Conservation (phyloP, 1,139 yeast genomes). For the Geotrichum klebahnii region DNA sequence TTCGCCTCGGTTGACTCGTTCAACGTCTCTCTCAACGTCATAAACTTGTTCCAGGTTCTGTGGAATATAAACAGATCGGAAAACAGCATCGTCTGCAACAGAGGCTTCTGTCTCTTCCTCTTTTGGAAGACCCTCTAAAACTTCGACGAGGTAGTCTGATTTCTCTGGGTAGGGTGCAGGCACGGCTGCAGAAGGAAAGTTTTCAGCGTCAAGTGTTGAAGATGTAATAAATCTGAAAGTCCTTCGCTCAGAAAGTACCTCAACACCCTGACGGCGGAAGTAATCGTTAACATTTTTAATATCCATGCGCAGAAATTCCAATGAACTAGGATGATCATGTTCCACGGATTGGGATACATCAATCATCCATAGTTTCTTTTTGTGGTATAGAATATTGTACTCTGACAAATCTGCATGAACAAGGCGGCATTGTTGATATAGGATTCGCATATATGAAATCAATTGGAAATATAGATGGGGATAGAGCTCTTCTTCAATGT, state of each 20-base stretch:
- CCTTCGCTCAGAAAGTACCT: constrained; percentile 74
- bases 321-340: constrained; percentile 95
- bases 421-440: constrained; percentile 82
- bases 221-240: constrained; percentile 68
- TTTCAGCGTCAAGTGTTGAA: constrained; percentile 17
- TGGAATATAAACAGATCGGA: constrained; percentile 81
- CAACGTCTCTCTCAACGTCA: constrained; percentile 75
- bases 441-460: constrained; percentile 75
- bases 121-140: constrained; percentile 36
- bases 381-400: constrained; percentile 80
- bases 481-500: constrained; percentile 48
- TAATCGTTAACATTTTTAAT: constrained; percentile 91
- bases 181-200: constrained; percentile 37
- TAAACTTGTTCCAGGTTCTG: constrained; percentile 50
- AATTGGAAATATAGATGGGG: constrained; percentile 69
- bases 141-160: constrained; percentile 27
- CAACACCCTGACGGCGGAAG: constrained; percentile 68
- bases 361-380: constrained; percentile 75
- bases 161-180: constrained; percentile 25
- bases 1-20: constrained; percentile 74
- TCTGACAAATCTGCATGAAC: constrained; percentile 98
- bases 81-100: constrained; percentile 76
- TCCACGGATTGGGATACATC: constrained; percentile 98
- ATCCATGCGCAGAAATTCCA: constrained; percentile 94
- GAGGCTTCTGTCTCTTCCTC: constrained; percentile 46